Base-by-base conservation (phyloP, 2,329 filamentous ascomycete species). In the Diplodia sapinea region DNA sequence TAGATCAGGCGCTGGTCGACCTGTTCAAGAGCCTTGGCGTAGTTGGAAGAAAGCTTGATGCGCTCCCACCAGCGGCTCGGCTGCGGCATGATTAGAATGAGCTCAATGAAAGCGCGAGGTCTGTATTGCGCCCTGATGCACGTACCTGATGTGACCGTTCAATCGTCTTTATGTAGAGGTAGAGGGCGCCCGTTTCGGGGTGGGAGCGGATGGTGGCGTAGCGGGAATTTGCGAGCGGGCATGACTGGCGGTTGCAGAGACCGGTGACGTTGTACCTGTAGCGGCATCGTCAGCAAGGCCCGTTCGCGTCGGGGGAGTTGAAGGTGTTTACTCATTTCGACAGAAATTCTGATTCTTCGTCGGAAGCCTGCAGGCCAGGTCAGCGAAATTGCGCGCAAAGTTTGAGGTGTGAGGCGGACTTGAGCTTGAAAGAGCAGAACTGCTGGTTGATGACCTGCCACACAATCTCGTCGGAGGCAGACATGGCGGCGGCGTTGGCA, bases 371-470 rank as follows among this genome's bases (percentile, higher is more conserved):
- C 31, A 40, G 49, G n/a, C 29, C 23, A 23, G 38, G 64, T 56
- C 31, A 62, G 52, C 50, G 31, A 57, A 47, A 13, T 29, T 15
- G 50, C 36, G 56, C 65, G 77, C 77, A n/a, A 72, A 74, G 43
- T n/a, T 13, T 31, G 54, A 7, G 5, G 13, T 13, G 11, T 75
- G 23, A 9, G 13, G 23, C 66, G 5, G 17, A 78, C 88, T 96
- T 97, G 72, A 98, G 85, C 78, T 97, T 97, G 85, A 94, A 98
- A 63, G 91, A 90, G 83, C 95, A 98, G 79, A 95, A 96, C 77
- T 94, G 91, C 81, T 95, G 92, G 81, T 96, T 96, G 73, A 97
- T 97, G 68, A 97, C 92, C 79, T 94, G 89, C 95, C 95, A 99
- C 71, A 98, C 90, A 72, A 98, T 96, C 81, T 98, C 94, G 84